These are phyloP conservation scores for Mucor sp. DNA, from an alignment of 371 early-diverging fungal species.

Conservation along the genomic window DNA sequence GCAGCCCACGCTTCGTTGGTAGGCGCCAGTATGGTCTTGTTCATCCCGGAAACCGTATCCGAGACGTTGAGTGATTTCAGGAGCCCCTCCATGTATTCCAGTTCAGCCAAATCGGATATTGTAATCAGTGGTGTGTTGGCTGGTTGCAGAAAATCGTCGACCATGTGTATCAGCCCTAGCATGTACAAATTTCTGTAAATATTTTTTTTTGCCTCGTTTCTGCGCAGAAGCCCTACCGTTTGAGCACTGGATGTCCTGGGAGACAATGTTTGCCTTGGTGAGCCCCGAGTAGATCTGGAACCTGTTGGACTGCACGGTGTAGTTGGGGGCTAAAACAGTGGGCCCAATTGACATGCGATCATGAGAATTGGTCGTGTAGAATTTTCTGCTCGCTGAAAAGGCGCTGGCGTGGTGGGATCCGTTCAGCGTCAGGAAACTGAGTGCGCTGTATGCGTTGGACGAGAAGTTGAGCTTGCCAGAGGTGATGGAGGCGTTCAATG, in stretches of 20 bases:
- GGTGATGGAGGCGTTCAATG: constrained; percentile 9
- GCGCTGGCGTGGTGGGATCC: neutral
- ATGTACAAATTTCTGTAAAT: constrained; percentile 11
- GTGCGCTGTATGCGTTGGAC: neutral
- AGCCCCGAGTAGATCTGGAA: constrained; percentile 2
- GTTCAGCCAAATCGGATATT: constrained; percentile 18
- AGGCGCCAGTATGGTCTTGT: constrained; percentile 24
- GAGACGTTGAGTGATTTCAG: constrained; percentile 26
- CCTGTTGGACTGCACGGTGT: neutral
- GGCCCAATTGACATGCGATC: neutral
- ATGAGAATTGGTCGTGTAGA: neutral
- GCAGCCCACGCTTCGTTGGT: constrained; percentile 17
- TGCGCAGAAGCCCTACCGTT: constrained; percentile 21
- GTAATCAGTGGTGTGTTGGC: constrained; percentile 19
- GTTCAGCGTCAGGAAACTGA: constrained; percentile 1
- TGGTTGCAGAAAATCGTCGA: constrained; percentile 21
- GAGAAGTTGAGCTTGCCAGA: constrained; percentile 21
- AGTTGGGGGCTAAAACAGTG: neutral
- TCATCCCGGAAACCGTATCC: constrained; percentile 9
- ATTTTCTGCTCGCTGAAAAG: neutral
- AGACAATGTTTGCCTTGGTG: neutral
- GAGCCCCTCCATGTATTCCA: constrained; percentile 20
- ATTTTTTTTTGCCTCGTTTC: neutral
- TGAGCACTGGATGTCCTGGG: neutral
- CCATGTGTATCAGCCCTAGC: constrained; percentile 21